Evolutionary conservation across 345 rosid species (phyloP).

Genomic region (Lepidium didymum): DNA sequence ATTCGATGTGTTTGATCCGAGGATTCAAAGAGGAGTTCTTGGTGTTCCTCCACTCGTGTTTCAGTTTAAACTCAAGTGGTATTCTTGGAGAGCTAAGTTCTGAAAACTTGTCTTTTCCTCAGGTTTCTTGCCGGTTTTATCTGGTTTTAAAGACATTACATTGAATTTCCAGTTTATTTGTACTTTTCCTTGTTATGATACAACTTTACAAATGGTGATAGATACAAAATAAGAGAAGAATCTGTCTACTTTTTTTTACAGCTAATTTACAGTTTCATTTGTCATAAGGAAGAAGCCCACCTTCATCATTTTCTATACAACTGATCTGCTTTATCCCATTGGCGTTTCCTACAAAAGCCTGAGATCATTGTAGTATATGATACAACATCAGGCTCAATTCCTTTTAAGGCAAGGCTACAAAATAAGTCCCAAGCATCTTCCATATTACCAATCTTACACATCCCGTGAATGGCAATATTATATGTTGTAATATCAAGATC

Average conservation of each 20-base stretch:
- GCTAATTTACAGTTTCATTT: neutral
- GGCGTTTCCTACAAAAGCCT: slow-evolving; percentile 25
- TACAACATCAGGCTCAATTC: slow-evolving; percentile 22
- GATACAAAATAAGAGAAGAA: slow-evolving; percentile 3
- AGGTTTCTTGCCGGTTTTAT: neutral
- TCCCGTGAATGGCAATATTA: slow-evolving; percentile 29
- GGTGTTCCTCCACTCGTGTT: slow-evolving; percentile 74
- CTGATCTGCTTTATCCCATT: slow-evolving; percentile 20
- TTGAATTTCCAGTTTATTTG: neutral
- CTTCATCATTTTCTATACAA: slow-evolving; percentile 29
- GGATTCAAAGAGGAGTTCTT: slow-evolving; percentile 60
- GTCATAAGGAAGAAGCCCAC: slow-evolving; percentile 5
- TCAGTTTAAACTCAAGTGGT: slow-evolving; percentile 79
- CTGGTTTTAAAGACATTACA: slow-evolving; percentile 10
- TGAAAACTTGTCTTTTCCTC: slow-evolving; percentile 10
- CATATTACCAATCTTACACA: slow-evolving; percentile 29
- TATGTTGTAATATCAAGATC: slow-evolving; percentile 12
- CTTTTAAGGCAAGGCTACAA: neutral
- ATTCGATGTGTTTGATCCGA: slow-evolving; percentile 82
- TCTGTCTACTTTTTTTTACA: neutral
- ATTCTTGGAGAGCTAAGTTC: slow-evolving; percentile 62
- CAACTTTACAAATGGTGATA: slow-evolving; percentile 13
- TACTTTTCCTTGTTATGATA: slow-evolving; percentile 13
- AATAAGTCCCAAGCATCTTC: slow-evolving; percentile 30
- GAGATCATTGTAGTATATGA: slow-evolving; percentile 28